Conservation (phyloP, 768 basidiomycete species). For the Cystofilobasidium ferigula region DNA sequence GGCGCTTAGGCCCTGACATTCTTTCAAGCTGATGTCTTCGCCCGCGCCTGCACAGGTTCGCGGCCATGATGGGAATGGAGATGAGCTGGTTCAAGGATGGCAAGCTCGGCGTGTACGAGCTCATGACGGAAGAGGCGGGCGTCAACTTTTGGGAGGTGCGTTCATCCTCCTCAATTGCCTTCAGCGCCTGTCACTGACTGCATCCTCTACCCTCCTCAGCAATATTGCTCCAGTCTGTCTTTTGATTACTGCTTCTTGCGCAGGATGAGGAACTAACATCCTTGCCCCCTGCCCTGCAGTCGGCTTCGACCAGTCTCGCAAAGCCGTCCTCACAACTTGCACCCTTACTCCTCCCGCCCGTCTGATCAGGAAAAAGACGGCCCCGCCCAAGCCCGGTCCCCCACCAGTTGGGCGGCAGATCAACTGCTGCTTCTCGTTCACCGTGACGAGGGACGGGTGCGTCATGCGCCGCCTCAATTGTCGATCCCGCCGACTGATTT, state of each 20-base stretch:
- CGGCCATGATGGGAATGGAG: slow-evolving; percentile 59
- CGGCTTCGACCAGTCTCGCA: slow-evolving; percentile 23
- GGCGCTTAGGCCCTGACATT: no score
- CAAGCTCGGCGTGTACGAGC: slow-evolving; percentile 87
- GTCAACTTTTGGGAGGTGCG: slow-evolving; percentile 26
- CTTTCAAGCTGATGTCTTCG: no score
- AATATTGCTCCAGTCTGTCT: slow-evolving; percentile 18
- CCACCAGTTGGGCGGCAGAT: not conserved
- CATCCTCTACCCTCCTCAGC: not conserved
- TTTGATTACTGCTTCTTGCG: no score
- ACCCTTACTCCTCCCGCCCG: slow-evolving; percentile 13
- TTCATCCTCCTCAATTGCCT: not conserved
- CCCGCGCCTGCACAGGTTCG: slow-evolving; percentile 43
- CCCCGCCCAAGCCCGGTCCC: not conserved
- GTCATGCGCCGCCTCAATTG: not conserved
- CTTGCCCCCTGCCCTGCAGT: not conserved
- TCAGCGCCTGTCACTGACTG: not conserved
- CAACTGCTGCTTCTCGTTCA: slow-evolving; percentile 22
- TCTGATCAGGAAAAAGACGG: not conserved
- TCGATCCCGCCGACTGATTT: no score
- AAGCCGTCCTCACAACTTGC: slow-evolving; percentile 25
- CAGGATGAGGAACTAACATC: not conserved
- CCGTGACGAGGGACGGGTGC: slow-evolving; percentile 10
- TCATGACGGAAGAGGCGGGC: slow-evolving; percentile 85
- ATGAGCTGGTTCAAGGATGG: slow-evolving; percentile 84